Base-by-base conservation (phyloP, 768 basidiomycete genomes). In the Agaricus subrufescens region DNA sequence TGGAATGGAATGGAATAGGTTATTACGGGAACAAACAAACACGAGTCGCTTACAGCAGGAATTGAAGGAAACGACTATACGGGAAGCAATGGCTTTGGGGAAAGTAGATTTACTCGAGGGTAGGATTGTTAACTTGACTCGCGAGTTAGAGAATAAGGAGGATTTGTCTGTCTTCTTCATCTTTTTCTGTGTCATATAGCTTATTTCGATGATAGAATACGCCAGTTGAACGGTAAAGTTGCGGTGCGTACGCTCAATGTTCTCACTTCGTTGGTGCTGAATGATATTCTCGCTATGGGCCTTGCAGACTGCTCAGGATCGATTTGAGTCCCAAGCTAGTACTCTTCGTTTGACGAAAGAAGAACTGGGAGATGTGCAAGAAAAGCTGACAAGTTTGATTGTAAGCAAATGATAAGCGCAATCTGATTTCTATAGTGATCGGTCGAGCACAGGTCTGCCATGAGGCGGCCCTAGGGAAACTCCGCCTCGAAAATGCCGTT, bases 291-390 rank as follows among this genome's bases (percentile, higher is more conserved):
- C 19, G 5, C 57, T 82, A 76, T 66, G 74, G 38, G 69, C 84
- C 14, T 79, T 19, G 23, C 31, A 56, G 55, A 50, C 23, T n/a
- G 14, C 29, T 26, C 60, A 86, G 62, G 83, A 87, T 52, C 76
- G 83, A 26, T 81, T 80, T 51, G 84, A 87, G 11, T 77, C 82
- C 14, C 84, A 85, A 59, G 65, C 74, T 1, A 68, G 80, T 5
- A 79, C 81, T 1, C 66, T 84, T 46, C 73, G 76, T 26, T 66
- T 84, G 25, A 75, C 80, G 6, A 83, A 81, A 61, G 84, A 86
- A 57, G 71, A 78, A 4, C 66, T 75, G 19, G 80, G 75, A 2
- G 81, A 85, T 61, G 59, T 80, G 11, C 83, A 74, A 64, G 74
- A 74, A 27, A 37, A 50, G 10, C 31, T 50, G 5, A 4, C 27